Evolutionary conservation across 75 land plant species (phyloP).

Genomic region (Isoetes taiwanensis): DNA sequence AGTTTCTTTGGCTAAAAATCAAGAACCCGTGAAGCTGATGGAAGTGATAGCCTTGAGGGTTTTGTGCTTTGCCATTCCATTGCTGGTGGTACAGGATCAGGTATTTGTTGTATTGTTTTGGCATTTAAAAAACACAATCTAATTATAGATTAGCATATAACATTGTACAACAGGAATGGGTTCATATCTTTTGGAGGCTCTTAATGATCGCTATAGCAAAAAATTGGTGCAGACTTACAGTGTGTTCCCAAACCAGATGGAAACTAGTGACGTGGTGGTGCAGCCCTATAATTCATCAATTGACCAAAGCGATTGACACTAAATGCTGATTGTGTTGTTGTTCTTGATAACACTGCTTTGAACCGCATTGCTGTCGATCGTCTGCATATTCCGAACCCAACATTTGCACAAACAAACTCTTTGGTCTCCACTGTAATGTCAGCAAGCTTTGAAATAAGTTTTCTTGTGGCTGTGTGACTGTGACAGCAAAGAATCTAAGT

Average conservation of each 20-base stretch:
- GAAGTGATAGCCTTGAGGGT: slow-evolving; percentile 99
- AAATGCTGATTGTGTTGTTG: slow-evolving; percentile 99
- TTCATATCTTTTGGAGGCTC: slow-evolving; percentile 88
- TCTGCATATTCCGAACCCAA: slow-evolving; percentile 82
- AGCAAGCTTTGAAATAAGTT: no score
- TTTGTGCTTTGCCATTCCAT: slow-evolving; percentile 98
- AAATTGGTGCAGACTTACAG: slow-evolving; percentile 98
- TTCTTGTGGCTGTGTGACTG: no score
- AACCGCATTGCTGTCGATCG: slow-evolving; percentile 98
- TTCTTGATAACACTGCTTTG: slow-evolving; percentile 94
- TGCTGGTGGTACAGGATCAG: slow-evolving; percentile 99
- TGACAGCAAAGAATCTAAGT: no score
- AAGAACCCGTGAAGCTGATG: slow-evolving; percentile 99
- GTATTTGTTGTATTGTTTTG: slow-evolving; percentile 19
- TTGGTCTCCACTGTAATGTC: slow-evolving; percentile 99
- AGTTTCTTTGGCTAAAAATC: no score
- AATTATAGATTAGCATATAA: no score
- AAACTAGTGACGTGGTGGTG: slow-evolving; percentile 98
- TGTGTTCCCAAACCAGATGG: slow-evolving; percentile 98
- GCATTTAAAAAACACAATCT: no score
- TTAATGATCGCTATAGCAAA: slow-evolving; percentile 97
- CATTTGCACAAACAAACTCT: slow-evolving; percentile 97
- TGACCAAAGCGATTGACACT: slow-evolving; percentile 90
- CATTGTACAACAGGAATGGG: slow-evolving; percentile 99
- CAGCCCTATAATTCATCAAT: slow-evolving; percentile 95